A percentile compares a stretch with the other conserved stretches of the same genome.
Conservation (phyloP, 257 asterid genomes). For the Forsythia viridissima region DNA sequence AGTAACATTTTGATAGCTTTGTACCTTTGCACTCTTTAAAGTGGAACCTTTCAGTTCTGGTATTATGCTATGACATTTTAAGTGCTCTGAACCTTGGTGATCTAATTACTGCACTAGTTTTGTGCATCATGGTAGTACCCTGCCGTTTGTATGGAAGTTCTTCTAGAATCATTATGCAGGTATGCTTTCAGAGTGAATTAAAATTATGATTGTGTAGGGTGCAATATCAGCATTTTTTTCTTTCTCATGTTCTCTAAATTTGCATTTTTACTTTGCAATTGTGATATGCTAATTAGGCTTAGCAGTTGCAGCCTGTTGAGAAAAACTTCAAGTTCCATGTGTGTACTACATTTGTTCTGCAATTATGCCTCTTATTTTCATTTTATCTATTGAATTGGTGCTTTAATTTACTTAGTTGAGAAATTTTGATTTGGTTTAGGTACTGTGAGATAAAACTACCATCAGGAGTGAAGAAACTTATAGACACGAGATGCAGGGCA, state of each 20-base stretch:
- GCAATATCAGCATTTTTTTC: not conserved
- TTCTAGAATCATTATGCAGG: not conserved
- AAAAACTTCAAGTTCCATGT: not conserved
- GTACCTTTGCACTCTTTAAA: too few relatives aligned
- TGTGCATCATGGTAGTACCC: not conserved
- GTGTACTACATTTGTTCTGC: not conserved
- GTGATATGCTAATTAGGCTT: not conserved
- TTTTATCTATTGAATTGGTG: not conserved
- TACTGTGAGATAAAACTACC: constrained; percentile 77
- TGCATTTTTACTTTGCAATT: not conserved
- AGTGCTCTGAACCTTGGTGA: not conserved
- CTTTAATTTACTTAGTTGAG: not conserved
- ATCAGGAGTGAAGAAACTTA: constrained; percentile 67
- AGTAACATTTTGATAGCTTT: too few relatives aligned
- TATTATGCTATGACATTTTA: too few relatives aligned
- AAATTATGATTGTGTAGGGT: not conserved
- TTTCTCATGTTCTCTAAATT: not conserved
- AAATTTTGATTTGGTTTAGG: constrained; percentile 30
- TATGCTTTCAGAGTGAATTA: not conserved
- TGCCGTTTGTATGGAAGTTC: not conserved
- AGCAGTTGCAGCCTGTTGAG: not conserved
- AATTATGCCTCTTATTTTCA: not conserved
- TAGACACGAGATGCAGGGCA: constrained; percentile 69
- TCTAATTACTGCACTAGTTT: not conserved
- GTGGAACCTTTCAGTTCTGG: too few relatives aligned